Percentiles rank a stretch among this genome's conserved stretches.
Evolutionary conservation across 176 grass and related monocot genomes (phyloP).

Genomic region (Cenchrus purpureus): DNA sequence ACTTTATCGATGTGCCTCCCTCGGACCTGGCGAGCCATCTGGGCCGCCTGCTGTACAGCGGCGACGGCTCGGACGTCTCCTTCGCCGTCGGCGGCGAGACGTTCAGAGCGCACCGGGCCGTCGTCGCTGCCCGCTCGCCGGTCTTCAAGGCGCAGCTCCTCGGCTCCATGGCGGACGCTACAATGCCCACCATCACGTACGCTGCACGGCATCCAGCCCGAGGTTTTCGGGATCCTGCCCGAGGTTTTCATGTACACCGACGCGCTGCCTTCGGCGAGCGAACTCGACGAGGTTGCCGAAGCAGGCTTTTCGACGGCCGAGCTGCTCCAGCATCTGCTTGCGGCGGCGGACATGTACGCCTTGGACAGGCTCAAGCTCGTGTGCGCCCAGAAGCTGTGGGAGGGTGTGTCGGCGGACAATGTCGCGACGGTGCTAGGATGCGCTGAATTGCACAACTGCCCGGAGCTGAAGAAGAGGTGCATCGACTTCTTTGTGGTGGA

Average conservation of each 20-base stretch:
- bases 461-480: conserved; percentile 47
- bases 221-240: conserved; percentile 31
- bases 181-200: not conserved
- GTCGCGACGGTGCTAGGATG: conserved; percentile 29
- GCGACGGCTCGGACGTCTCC: not conserved
- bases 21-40: no score
- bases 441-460: conserved; percentile 44
- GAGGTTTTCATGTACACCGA: conserved; percentile 53
- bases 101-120: conserved; percentile 37
- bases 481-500: conserved; percentile 38
- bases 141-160: conserved; percentile 44
- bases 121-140: conserved; percentile 40
- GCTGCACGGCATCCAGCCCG: not conserved
- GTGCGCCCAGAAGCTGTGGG: conserved; percentile 48
- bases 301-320: not conserved
- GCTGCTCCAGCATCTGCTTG: conserved; percentile 1
- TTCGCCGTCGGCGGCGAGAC: conserved; percentile 39
- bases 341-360: conserved; percentile 28
- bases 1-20: no score
- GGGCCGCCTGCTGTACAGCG: no score
- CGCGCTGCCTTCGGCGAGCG: not conserved
- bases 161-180: not conserved
- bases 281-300: no score
- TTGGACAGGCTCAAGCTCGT: conserved; percentile 31
- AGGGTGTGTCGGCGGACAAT: conserved; percentile 26